These are phyloP conservation scores for Paramecium pentaurelia DNA, from an alignment of 73 alveolate species.

Conservation along the genomic window DNA sequence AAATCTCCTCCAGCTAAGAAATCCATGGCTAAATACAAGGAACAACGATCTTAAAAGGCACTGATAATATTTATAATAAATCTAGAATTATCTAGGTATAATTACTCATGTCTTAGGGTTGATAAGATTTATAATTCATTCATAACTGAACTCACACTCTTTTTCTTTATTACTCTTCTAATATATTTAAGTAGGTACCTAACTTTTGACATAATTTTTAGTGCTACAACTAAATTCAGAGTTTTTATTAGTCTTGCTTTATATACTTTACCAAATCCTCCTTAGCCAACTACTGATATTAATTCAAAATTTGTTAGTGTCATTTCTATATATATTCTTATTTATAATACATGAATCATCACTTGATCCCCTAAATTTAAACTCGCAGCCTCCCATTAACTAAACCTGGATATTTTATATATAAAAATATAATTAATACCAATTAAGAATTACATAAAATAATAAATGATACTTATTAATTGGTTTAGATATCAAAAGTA, in stretches of 20 bases:
- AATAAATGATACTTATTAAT: background rate
- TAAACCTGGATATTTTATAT: background rate
- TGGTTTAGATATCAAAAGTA: background rate
- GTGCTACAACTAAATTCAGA: background rate
- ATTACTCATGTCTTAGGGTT: constrained; percentile 68
- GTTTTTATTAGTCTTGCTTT: constrained; percentile 81
- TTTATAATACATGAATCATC: background rate
- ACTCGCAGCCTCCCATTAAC: background rate
- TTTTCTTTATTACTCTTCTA: constrained; percentile 70
- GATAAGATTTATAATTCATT: constrained; percentile 81
- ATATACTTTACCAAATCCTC: constrained; percentile 69
- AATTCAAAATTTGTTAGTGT: background rate
- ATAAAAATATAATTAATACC: background rate
- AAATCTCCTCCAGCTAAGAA: constrained; percentile 90
- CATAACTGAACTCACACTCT: constrained; percentile 81
- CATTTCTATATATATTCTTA: background rate
- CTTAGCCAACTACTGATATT: constrained; percentile 62
- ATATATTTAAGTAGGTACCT: background rate
- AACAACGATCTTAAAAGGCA: constrained; percentile 89
- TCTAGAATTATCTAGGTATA: background rate
- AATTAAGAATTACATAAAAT: background rate
- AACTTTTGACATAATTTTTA: constrained; percentile 66
- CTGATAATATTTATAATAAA: constrained; percentile 87
- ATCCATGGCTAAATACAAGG: constrained; percentile 89
- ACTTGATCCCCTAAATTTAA: background rate